Conservation (phyloP, 1,284 basidiomycete genomes). For the Earliella scabrosa region DNA sequence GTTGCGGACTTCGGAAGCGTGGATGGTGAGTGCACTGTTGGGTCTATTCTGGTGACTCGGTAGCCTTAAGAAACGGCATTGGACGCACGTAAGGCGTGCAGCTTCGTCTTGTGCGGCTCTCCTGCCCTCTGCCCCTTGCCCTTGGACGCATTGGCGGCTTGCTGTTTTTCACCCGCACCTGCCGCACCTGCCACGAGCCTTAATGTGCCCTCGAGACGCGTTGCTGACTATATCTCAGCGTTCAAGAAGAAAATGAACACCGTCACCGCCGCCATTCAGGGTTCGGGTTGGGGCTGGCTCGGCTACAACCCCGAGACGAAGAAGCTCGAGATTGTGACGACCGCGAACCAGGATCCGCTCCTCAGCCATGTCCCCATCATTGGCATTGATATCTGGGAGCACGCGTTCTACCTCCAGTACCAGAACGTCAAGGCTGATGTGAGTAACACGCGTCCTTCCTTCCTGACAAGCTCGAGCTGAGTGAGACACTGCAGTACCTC, state of each 20-base stretch:
- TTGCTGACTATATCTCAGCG: conserved; percentile 28
- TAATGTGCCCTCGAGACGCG: too few species aligned
- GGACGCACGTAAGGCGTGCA: too few species aligned
- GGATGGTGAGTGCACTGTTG: conserved; percentile 45
- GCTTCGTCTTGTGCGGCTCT: too few species aligned
- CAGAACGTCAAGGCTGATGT: conserved; percentile 92
- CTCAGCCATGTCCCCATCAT: conserved; percentile 89
- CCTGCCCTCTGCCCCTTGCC: too few species aligned
- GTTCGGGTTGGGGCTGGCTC: conserved; percentile 98
- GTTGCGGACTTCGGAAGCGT: conserved; percentile 69
- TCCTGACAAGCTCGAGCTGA: neutral
- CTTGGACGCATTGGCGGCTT: too few species aligned
- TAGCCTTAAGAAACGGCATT: too few species aligned
- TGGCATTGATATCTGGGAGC: conserved; percentile 98
- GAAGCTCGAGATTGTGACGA: conserved; percentile 89
- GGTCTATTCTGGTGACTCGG: too few species aligned
- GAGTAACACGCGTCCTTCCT: conserved; percentile 38
- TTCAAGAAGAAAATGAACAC: conserved; percentile 88
- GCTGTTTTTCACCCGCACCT: too few species aligned
- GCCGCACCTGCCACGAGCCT: too few species aligned
- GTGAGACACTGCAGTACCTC: conserved; percentile 64
- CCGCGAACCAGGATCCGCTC: conserved; percentile 96
- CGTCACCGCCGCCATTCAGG: conserved; percentile 92
- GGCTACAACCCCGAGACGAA: conserved; percentile 74
- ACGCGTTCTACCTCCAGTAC: conserved; percentile 91